These are phyloP conservation scores for Aquilaria malaccensis DNA, from an alignment of 345 rosid species.

Conservation along the genomic window DNA sequence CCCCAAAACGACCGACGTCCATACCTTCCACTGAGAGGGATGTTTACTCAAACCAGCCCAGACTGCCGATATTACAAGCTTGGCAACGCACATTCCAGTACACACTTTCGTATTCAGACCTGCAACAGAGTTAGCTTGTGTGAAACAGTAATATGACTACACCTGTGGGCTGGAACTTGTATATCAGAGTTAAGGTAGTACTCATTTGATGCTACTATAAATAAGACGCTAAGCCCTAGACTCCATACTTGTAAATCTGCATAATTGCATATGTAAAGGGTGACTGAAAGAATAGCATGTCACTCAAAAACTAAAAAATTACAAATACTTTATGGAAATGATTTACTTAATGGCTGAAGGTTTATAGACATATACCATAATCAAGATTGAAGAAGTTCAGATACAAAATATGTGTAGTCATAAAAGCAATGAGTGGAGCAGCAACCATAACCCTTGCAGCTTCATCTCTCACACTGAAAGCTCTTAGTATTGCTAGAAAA, in stretches of 20 bases:
- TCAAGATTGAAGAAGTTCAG: constrained; percentile 67
- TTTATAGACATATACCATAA: constrained; percentile 33
- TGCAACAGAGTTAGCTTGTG: constrained; percentile 12
- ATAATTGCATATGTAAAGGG: too few relatives aligned
- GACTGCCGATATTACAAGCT: constrained; percentile 61
- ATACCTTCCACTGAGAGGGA: constrained; percentile 66
- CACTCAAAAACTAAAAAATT: too few relatives aligned
- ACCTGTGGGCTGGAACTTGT: too few relatives aligned
- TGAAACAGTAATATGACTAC: too few relatives aligned
- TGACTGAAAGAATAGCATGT: too few relatives aligned
- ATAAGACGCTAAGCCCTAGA: too few relatives aligned
- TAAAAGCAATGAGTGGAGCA: constrained; percentile 66
- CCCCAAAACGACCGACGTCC: constrained; percentile 41
- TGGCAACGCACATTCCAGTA: constrained; percentile 40
- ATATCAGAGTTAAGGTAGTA: too few relatives aligned
- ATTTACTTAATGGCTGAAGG: neutral
- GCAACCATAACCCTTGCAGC: constrained; percentile 73
- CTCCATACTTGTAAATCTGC: too few relatives aligned
- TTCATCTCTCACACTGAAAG: constrained; percentile 55
- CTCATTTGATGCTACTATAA: too few relatives aligned
- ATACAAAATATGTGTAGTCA: constrained; percentile 67
- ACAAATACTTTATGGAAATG: neutral
- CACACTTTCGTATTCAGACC: constrained; percentile 72
- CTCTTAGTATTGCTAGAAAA: constrained; percentile 52
- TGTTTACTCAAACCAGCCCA: constrained; percentile 60